Evolutionary conservation across 805 yeast genomes (phyloP), one percentile per base, ranked within the genome.

Genomic region (Candida incommunis): DNA sequence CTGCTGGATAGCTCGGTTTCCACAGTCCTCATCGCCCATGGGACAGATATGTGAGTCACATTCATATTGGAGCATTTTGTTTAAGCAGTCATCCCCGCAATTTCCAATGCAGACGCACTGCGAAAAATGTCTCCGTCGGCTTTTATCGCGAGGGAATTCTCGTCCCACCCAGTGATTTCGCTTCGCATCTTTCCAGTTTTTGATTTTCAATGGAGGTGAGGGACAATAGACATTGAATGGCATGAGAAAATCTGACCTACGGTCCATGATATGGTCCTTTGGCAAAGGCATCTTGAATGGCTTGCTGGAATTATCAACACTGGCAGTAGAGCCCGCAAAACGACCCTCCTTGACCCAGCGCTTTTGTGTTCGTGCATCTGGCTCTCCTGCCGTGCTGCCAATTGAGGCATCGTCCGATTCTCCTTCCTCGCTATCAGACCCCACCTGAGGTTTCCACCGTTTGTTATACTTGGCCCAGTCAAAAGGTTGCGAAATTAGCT

Each of bases 181-280:
- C 44, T 29, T 50, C 41, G 57, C 41, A 3, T 51, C 46, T 44
- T 56, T 54, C 70, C 69, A 66, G 21, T 47, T 51, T 2, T 55
- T 43, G 1, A 58, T 52, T 23, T 54, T 48, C 4, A 52, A 44
- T 11, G 54, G 58, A 2, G 54, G 54, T 4, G 54, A 48, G 2
- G 70, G 69, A 46, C 64, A 57, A 45, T 56, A 66, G 2, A 66
- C 51, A 37, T 57, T 52, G 51, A 53, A 65, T 2, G 69, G 69
- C 21, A 66, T 34, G 40, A 52, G 53, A 47, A 61, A 66, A 47
- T 48, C 50, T 3, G 15, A n/a, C 23, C 21, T 18, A 23, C 43
- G 41, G 41, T 29, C 41, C 7, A 34, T 26, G 7, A n/a, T 15
- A 34, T 7, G 27, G 20, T 37, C 27, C 16, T 7, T 22, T 3